Conservation (phyloP, 2,329 filamentous ascomycete species). For the Cladosporium sp. region DNA sequence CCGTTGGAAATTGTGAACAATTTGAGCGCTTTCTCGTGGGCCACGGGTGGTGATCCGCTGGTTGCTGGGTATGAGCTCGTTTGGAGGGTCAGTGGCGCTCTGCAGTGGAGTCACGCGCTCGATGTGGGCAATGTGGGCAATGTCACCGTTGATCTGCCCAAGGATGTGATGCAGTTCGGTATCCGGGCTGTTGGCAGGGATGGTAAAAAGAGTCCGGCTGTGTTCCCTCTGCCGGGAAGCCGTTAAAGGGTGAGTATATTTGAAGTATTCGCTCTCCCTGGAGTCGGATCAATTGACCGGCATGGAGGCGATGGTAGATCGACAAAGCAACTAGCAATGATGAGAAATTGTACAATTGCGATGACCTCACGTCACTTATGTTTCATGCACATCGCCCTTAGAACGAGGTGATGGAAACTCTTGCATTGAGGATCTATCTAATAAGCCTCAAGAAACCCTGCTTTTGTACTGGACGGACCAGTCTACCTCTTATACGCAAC, state of each 20-base stretch:
- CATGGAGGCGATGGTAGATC: no score
- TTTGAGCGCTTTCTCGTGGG: conserved; percentile 47
- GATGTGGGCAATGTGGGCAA: conserved; percentile 43
- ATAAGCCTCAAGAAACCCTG: no score
- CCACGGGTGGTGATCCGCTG: conserved; percentile 33
- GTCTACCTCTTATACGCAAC: conserved; percentile 14
- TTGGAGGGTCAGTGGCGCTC: conserved; percentile 47
- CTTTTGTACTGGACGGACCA: neutral
- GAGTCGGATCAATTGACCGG: no score
- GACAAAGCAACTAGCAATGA: no score
- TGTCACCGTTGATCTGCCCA: conserved; percentile 45
- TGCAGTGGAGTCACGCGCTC: conserved; percentile 32
- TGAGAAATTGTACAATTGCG: no score
- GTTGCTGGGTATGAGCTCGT: conserved; percentile 50
- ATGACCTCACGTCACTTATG: no score
- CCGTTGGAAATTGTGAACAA: conserved; percentile 32
- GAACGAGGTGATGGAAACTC: no score
- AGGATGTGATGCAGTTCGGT: conserved; percentile 55
- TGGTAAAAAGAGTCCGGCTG: conserved; percentile 47
- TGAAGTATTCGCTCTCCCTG: no score
- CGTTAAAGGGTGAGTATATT: no score
- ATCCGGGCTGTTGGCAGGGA: conserved; percentile 46
- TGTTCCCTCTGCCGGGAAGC: conserved; percentile 35
- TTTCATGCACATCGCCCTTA: no score
- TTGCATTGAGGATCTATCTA: no score